Percentiles rank a stretch among this genome's conserved stretches.
Conservation (phyloP, 345 rosid species). For the Rhizophora apiculata region DNA sequence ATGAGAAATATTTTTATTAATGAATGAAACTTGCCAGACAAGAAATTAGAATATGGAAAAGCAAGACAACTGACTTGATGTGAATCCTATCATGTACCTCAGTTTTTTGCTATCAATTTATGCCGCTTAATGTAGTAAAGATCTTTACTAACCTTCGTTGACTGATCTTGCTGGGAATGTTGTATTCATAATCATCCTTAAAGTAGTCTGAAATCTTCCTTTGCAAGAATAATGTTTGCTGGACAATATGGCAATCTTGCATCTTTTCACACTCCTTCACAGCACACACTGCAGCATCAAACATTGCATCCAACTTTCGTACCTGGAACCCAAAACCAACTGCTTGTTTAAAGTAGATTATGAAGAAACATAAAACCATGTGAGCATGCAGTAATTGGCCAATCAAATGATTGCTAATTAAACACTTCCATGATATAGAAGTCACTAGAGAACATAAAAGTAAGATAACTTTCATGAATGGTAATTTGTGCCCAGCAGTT, state of each 20-base stretch:
- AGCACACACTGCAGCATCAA: slow-evolving; percentile 41
- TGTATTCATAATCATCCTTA: slow-evolving; percentile 25
- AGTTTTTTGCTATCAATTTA: not conserved
- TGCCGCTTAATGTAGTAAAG: slow-evolving; percentile 6
- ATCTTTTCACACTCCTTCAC: slow-evolving; percentile 39
- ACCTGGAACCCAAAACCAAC: slow-evolving; percentile 33
- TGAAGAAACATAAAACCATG: slow-evolving; percentile 2
- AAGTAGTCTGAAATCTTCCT: slow-evolving; percentile 57
- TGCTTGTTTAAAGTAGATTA: slow-evolving; percentile 1
- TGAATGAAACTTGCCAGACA: not conserved
- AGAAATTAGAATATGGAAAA: not conserved
- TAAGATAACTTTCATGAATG: not conserved
- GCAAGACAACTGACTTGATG: not conserved
- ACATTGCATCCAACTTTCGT: slow-evolving; percentile 49
- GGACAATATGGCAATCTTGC: slow-evolving; percentile 40
- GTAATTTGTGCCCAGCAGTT: not conserved
- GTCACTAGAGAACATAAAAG: not conserved
- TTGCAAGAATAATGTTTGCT: slow-evolving; percentile 57
- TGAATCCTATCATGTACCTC: not conserved
- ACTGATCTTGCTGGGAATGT: slow-evolving; percentile 34
- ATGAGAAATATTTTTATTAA: slow-evolving; percentile 31
- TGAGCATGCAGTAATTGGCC: slow-evolving; percentile 1
- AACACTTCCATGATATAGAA: not conserved
- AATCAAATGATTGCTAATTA: not conserved
- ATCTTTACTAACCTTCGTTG: slow-evolving; percentile 43